Percentiles rank a stretch among this genome's conserved stretches.
These are phyloP conservation scores for Phytopythium boreale DNA, from an alignment of 352 stramenopile species.

Conservation along the genomic window DNA sequence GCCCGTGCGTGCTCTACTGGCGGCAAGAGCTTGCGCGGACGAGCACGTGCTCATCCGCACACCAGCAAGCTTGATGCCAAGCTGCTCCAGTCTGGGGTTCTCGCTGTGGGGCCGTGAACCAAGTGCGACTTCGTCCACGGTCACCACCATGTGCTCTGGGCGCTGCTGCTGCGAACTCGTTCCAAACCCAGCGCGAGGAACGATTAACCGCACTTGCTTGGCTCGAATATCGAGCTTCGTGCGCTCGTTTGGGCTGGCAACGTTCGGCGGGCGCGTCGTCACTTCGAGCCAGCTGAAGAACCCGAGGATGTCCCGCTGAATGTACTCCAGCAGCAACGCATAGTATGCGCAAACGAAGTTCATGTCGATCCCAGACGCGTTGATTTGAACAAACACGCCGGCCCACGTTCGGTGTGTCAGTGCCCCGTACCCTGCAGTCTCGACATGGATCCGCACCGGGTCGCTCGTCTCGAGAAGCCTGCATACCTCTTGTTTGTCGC, in stretches of 20 bases:
- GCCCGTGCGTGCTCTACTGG: neutral
- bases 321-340: constrained; percentile 37
- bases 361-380: constrained; percentile 38
- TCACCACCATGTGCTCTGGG: constrained; percentile 54
- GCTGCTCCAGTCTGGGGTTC: constrained; percentile 43
- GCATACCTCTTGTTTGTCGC: constrained; percentile 31
- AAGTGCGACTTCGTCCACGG: constrained; percentile 37
- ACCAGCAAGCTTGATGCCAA: constrained; percentile 33
- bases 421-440: constrained; percentile 41
- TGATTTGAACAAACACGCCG: constrained; percentile 38
- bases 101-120: constrained; percentile 41
- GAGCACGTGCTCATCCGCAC: constrained; percentile 45
- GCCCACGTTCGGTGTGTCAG: constrained; percentile 44
- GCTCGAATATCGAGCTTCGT: constrained; percentile 59
- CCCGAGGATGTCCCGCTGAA: constrained; percentile 56
- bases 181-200: constrained; percentile 48
- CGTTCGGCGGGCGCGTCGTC: constrained; percentile 32
- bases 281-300: constrained; percentile 67
- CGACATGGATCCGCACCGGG: constrained; percentile 31
- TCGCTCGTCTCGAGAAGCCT: constrained; percentile 32
- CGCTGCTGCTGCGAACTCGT: constrained; percentile 34
- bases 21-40: neutral
- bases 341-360: constrained; percentile 63
- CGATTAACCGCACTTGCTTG: constrained; percentile 27
- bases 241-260: constrained; percentile 29